A percentile compares a stretch with the other conserved stretches of the same genome.
These are phyloP conservation scores for Dendrobium officinale DNA, from an alignment of 106 monocot genomes.

Conservation along the genomic window DNA sequence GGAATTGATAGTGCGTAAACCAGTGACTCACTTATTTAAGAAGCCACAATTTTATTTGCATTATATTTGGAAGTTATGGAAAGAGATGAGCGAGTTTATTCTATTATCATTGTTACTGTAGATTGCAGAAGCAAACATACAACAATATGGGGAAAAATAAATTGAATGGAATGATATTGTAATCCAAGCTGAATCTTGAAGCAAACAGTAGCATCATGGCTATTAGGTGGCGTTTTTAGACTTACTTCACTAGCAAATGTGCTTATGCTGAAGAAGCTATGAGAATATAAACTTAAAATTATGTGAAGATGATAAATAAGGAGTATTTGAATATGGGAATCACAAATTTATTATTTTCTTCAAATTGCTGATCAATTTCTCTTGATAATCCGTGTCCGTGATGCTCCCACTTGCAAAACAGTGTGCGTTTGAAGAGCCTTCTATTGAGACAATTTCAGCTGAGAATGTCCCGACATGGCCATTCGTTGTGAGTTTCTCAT, in stretches of 20 bases:
- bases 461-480: conserved; percentile 98
- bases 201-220: neutral
- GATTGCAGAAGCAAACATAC: neutral
- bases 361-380: neutral
- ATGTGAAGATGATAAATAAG: neutral
- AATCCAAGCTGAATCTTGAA: neutral
- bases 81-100: neutral
- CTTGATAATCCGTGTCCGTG: conserved; percentile 59
- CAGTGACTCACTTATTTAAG: neutral
- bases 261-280: neutral
- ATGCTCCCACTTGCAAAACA: conserved; percentile 96
- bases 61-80: neutral
- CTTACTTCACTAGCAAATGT: neutral
- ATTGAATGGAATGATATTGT: neutral
- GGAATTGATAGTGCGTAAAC: conserved; percentile 91
- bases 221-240: neutral
- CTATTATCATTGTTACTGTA: neutral
- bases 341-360: neutral
- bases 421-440: conserved; percentile 92
- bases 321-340: neutral
- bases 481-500: conserved; percentile 43
- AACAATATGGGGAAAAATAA: neutral
- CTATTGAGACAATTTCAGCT: conserved; percentile 63
- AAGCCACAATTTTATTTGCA: neutral
- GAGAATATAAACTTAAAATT: neutral